Percentiles rank a stretch among this genome's conserved stretches.
These are phyloP conservation scores for Rhizopogon roseolus DNA, from an alignment of 768 basidiomycete species.

Conservation along the genomic window DNA sequence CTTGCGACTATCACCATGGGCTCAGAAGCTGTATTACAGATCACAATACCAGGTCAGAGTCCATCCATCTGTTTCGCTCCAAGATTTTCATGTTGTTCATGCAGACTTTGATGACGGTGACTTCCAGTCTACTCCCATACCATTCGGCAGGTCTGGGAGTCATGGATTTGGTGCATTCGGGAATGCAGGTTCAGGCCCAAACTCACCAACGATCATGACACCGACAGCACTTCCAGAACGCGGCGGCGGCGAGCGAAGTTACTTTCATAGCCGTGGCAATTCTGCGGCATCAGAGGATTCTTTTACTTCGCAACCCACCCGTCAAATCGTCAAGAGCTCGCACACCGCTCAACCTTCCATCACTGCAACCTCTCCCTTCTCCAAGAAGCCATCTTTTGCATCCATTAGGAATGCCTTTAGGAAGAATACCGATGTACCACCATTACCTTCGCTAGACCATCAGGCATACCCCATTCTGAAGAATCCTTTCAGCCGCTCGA, in stretches of 20 bases:
- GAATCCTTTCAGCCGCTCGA: constrained; percentile 81
- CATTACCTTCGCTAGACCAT: constrained; percentile 68
- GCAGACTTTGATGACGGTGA: constrained; percentile 81
- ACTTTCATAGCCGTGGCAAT: constrained; percentile 76
- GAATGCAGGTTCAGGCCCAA: constrained; percentile 41
- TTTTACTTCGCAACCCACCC: constrained; percentile 51
- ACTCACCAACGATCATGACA: constrained; percentile 62
- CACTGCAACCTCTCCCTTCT: constrained; percentile 42
- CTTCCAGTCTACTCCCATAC: constrained; percentile 52
- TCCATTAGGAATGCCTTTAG: constrained; percentile 88
- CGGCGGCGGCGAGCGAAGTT: constrained; percentile 43
- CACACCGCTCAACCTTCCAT: constrained; percentile 74
- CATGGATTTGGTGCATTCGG: constrained; percentile 41
- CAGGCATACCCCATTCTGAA: constrained; percentile 67
- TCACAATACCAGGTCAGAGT: constrained; percentile 57
- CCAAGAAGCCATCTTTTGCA: constrained; percentile 82
- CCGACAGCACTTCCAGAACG: constrained; percentile 41
- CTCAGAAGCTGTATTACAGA: constrained; percentile 38
- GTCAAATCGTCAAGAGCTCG: constrained; percentile 46
- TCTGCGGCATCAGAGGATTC: constrained; percentile 80
- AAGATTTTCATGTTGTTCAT: constrained; percentile 5
- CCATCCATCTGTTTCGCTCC: not conserved
- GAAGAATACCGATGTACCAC: constrained; percentile 62
- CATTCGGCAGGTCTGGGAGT: constrained; percentile 61
- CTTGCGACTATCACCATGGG: not conserved